phyloP scores from a whole-genome alignment of 2,329 filamentous ascomycete genomes.

The Aureobasidium sp. region DNA sequence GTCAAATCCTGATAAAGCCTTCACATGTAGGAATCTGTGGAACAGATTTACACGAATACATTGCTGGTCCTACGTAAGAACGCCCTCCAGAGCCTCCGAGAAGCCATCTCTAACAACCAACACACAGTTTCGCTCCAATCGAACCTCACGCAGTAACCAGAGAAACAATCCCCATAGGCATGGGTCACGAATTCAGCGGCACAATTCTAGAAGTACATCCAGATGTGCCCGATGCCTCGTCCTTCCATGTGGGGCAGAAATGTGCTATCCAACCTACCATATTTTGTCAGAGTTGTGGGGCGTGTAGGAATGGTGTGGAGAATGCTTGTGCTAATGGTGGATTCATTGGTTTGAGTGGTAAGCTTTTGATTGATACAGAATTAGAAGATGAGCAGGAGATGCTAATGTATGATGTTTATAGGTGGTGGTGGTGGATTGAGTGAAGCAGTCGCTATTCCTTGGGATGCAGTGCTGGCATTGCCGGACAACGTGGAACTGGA shows the following conservation, averaged over 20 bases:
- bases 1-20: slow-evolving; percentile 47
- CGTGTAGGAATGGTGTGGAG: slow-evolving; percentile 58
- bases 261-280: slow-evolving; percentile 66
- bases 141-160: slow-evolving; percentile 65
- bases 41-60: slow-evolving; percentile 48
- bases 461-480: slow-evolving; percentile 54
- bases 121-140: slow-evolving; percentile 53
- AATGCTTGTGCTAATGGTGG: slow-evolving; percentile 66
- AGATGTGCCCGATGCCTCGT: slow-evolving; percentile 40
- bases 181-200: slow-evolving; percentile 74
- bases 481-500: slow-evolving; percentile 60
- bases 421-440: slow-evolving; percentile 54
- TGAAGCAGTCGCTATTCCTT: slow-evolving; percentile 59
- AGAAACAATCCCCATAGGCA: slow-evolving; percentile 42
- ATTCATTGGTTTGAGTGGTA: slow-evolving; percentile 38
- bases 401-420: neutral
- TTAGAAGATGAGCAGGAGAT: neutral
- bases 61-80: slow-evolving; percentile 43
- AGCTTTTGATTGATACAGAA: neutral
- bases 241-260: slow-evolving; percentile 61
- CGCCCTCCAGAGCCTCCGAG: too few relatives aligned
- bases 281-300: slow-evolving; percentile 61
- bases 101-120: slow-evolving; percentile 28
- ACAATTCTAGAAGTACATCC: slow-evolving; percentile 65
- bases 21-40: slow-evolving; percentile 13